These are phyloP conservation scores for Saccharum hybrid DNA, from an alignment of 202 grass and related monocot species.

Conservation along the genomic window DNA sequence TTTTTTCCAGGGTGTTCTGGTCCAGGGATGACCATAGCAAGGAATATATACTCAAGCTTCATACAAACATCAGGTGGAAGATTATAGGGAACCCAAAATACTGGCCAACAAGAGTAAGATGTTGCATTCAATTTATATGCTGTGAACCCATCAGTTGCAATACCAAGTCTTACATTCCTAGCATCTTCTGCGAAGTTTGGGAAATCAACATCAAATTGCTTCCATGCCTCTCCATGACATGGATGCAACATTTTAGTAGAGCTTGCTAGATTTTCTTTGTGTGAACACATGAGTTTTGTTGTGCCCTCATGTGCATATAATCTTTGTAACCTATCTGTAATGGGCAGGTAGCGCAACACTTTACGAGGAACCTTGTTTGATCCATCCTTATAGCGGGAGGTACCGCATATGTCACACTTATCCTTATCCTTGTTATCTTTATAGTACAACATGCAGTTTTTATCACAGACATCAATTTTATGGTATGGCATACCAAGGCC, in stretches of 20 bases:
- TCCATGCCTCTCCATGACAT: background rate
- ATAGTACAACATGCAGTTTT: background rate
- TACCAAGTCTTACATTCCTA: background rate
- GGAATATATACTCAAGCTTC: too few relatives aligned
- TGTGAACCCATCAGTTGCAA: background rate
- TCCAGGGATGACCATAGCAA: too few relatives aligned
- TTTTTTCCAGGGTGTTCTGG: too few relatives aligned
- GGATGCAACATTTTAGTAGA: background rate
- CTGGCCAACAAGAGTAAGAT: background rate
- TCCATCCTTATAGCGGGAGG: background rate
- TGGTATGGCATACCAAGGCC: slow-evolving; percentile 36
- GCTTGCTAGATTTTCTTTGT: background rate
- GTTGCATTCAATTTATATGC: background rate
- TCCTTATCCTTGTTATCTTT: background rate
- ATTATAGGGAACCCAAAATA: too few relatives aligned
- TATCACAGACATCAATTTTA: slow-evolving; percentile 17
- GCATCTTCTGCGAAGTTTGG: background rate
- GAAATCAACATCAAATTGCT: background rate
- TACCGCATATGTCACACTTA: background rate
- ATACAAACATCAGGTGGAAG: too few relatives aligned
- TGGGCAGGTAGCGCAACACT: background rate
- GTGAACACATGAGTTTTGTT: background rate
- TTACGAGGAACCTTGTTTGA: background rate
- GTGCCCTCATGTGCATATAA: too few relatives aligned
- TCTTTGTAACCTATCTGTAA: slow-evolving; percentile 1